Evolutionary conservation across 2,329 filamentous ascomycete species (phyloP), one percentile per base, ranked within the genome.

Genomic region (Volutella citrinella): DNA sequence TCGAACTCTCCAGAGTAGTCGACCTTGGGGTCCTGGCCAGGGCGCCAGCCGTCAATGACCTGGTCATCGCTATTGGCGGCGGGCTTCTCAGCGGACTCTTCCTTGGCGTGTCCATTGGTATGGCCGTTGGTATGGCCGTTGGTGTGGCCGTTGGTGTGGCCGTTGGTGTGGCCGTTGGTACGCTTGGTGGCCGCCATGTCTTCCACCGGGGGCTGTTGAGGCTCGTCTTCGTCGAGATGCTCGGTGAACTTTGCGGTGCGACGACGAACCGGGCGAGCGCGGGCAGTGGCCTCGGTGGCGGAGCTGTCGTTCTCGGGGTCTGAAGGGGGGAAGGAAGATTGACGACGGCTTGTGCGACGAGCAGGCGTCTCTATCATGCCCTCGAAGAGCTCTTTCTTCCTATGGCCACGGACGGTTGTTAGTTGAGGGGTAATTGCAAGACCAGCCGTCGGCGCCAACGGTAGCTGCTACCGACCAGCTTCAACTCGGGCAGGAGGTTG

Each of bases 1-100:
- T 98, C 94, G 49, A 78, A 76, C 44, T 76, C 68, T 44, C 74
- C 78, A 3, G 77, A 80, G 53, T 74, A 68, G 63, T 84, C 80
- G 37, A 83, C 49, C 60, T 74, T 81, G 51, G 73, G 76, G 50
- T 84, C 78, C 50, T 70, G 68, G 27, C 76, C 78, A 15, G 72
- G 70, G 46, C 57, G 67, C 75, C 77, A 80, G 35, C 78, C 78
- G 48, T 81, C 78, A 16, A 66, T 44, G 13, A 59, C 43, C 16
- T 49, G 39, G 19, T 42, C 29, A 5, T 50, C 44, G 33, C 55
- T 60, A 29, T 65, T 62, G 38, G 38, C 20, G n/a, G n/a, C n/a
- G n/a, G n/a, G n/a, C n/a, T n/a, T n/a, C n/a, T n/a, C n/a, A n/a
- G n/a, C n/a, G n/a, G n/a, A n/a, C n/a, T n/a, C n/a, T 24, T 60